Conservation (phyloP, 2,329 filamentous ascomycete species). For the Chaetothyriales sp. region DNA sequence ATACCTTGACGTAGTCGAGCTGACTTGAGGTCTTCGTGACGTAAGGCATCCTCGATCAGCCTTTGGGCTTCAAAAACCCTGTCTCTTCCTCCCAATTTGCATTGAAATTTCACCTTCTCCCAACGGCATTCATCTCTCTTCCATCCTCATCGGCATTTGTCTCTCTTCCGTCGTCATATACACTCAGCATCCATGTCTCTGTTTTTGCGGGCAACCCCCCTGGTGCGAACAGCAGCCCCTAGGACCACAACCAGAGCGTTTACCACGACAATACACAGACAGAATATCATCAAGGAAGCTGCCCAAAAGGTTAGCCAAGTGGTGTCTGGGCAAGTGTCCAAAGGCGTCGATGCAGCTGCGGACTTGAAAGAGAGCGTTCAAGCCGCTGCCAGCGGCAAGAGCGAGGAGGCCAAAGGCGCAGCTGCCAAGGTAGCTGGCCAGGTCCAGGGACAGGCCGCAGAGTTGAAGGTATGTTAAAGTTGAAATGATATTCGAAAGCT, state of each 20-base stretch:
- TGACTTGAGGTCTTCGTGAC: neutral
- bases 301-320: conserved; percentile 42
- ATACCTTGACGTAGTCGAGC: neutral
- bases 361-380: conserved; percentile 34
- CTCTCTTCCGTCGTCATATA: neutral
- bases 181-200: conserved; percentile 22
- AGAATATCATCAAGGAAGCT: conserved; percentile 43
- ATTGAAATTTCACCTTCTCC: no score
- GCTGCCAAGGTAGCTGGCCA: conserved; percentile 24
- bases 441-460: conserved; percentile 22
- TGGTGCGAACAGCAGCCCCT: conserved; percentile 17
- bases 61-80: neutral
- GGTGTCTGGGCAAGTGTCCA: conserved; percentile 41
- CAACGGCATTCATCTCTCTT: no score
- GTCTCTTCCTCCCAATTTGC: neutral
- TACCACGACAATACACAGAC: conserved; percentile 34
- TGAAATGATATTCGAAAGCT: conserved; percentile 1
- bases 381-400: conserved; percentile 26
- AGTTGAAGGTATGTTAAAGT: conserved; percentile 1
- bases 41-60: neutral
- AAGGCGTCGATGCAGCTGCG: conserved; percentile 48
- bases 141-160: no score
- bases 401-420: conserved; percentile 34
- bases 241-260: conserved; percentile 24
- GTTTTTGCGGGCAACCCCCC: conserved; percentile 20